Base-by-base conservation (phyloP, 805 yeast genomes). In the Wickerhamomyces canadensis region DNA sequence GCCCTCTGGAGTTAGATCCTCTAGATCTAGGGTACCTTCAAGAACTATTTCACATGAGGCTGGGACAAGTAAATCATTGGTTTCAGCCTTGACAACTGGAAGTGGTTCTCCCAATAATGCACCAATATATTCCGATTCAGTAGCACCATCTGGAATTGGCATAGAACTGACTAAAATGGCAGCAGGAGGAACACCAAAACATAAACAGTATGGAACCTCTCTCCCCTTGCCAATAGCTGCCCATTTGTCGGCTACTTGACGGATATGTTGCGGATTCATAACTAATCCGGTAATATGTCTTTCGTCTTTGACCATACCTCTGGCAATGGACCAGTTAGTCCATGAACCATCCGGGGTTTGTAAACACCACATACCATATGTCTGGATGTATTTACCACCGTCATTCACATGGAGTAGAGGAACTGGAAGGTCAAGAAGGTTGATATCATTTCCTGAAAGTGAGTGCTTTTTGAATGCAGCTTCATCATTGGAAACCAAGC, bases 141-240 rank as follows among this genome's bases (percentile, higher is more conserved):
- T 36, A 19, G 33, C 49, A 2, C 48, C 48, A 14, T 31, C 53
- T 6, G 40, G 40, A 6, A 37, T 26, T n/a, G 40, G 40, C 33
- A 37, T 28, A 7, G 23, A 21, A 21, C 23, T 21, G 3, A 48
- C 53, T 30, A 55, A 33, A 18, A 55, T 54, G 12, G 58, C 55
- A 11, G 60, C 57, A 3, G 60, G 59, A 11, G 58, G 60, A 19
- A 51, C 58, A 30, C 59, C 60, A 35, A 55, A 55, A 33, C 51
- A 43, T 32, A 55, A 42, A 6, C 49, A 48, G 31, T 44, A 50
- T 10, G 59, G 59, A 14, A 55, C 42, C 15, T 45, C 27, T 14
- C 44, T 40, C 10, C 51, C 58, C 33, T 49, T 48, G 10, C 23
- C 23, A 21, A 21, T 21, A 21, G 23, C 23, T 7, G 23, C 23